Percentiles rank a stretch among this genome's conserved stretches.
phyloP scores from a whole-genome alignment of 441 rosid genomes.

The Erysimum cheiri region DNA sequence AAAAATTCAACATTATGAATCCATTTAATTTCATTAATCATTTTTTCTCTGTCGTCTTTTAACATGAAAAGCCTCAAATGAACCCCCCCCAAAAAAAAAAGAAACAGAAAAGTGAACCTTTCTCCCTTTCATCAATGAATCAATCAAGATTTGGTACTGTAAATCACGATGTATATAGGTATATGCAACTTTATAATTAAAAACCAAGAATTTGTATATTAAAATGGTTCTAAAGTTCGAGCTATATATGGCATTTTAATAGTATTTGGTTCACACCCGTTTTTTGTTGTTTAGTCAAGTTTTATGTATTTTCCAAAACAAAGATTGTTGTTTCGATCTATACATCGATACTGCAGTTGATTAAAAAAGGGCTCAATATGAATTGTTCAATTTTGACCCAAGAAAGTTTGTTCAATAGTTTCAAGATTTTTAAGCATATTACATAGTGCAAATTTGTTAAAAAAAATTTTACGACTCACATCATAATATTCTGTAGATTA shows the following conservation, averaged over 20 bases:
- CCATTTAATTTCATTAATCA: neutral
- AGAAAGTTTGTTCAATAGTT: neutral
- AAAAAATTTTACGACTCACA: conserved; percentile 20
- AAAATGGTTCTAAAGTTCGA: neutral
- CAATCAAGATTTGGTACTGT: conserved; percentile 55
- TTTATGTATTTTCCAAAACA: too few relatives aligned
- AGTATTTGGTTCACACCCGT: neutral
- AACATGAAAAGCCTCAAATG: conserved; percentile 25
- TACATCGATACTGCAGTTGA: neutral
- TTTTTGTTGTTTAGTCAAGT: neutral
- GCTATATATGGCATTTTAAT: neutral
- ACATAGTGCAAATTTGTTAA: neutral
- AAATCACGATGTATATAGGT: conserved; percentile 37
- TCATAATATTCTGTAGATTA: conserved; percentile 30
- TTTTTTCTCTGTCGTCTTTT: neutral
- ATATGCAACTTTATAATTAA: neutral
- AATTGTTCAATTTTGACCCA: neutral
- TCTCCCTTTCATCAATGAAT: conserved; percentile 55
- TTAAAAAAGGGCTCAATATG: neutral
- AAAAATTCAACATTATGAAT: conserved; percentile 5
- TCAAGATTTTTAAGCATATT: neutral
- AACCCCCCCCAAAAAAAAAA: neutral
- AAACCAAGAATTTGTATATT: neutral
- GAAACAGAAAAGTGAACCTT: neutral
- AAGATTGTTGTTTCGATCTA: too few relatives aligned